These are phyloP conservation scores for Protomyces inouyei DNA, from an alignment of 1,139 yeast species.

Conservation along the genomic window DNA sequence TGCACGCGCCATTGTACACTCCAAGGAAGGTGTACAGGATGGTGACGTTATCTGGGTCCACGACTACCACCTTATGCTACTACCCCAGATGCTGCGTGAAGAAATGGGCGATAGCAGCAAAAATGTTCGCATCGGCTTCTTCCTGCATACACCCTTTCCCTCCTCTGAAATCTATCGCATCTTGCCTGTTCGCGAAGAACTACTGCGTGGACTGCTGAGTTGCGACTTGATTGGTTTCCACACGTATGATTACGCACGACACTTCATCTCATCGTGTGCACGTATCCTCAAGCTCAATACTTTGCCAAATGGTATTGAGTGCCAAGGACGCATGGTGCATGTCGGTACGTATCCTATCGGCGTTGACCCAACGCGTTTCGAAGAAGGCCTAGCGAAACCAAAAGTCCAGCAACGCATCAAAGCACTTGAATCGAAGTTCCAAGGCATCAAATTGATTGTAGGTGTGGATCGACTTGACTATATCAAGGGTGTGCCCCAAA, in stretches of 20 bases:
- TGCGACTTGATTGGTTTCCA: slow-evolving; percentile 97
- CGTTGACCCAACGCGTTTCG: slow-evolving; percentile 86
- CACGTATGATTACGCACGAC: slow-evolving; percentile 99
- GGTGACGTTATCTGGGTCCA: slow-evolving; percentile 96
- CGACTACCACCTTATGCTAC: slow-evolving; percentile 91
- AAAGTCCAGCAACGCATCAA: slow-evolving; percentile 61
- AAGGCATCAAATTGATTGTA: slow-evolving; percentile 75
- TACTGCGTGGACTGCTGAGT: slow-evolving; percentile 81
- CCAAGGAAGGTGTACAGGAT: slow-evolving; percentile 56
- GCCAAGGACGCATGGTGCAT: slow-evolving; percentile 66
- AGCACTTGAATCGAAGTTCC: slow-evolving; percentile 58
- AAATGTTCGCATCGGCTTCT: slow-evolving; percentile 79
- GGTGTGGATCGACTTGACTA: slow-evolving; percentile 95
- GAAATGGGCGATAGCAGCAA: slow-evolving; percentile 48
- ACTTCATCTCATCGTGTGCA: slow-evolving; percentile 86
- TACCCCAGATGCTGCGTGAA: slow-evolving; percentile 82
- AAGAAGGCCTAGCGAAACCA: slow-evolving; percentile 59
- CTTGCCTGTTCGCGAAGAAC: slow-evolving; percentile 90
- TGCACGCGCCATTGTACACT: slow-evolving; percentile 61
- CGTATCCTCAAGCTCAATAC: slow-evolving; percentile 78
- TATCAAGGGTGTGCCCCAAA: slow-evolving; percentile 96
- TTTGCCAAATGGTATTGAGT: slow-evolving; percentile 85
- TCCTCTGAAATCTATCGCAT: slow-evolving; percentile 92
- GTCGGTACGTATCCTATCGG: slow-evolving; percentile 99
- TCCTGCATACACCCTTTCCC: slow-evolving; percentile 97